phyloP scores from a whole-genome alignment of 2,329 filamentous ascomycete species.

The Boeremia lycopersici region DNA sequence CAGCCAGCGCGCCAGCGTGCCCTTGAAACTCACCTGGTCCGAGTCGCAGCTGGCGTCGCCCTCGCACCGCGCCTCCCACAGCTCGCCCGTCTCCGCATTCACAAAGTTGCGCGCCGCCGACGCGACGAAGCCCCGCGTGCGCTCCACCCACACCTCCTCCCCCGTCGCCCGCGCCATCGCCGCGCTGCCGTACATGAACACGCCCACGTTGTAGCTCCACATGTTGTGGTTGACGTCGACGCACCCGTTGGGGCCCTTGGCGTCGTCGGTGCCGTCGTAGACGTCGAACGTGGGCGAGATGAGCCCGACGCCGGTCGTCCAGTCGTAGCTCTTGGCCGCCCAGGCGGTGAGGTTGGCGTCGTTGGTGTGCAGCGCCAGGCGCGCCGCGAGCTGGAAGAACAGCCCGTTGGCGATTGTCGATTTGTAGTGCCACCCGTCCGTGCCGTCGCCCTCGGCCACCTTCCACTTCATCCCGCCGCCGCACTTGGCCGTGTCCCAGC shows the following conservation, averaged over 20 bases:
- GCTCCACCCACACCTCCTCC: conserved; percentile 27
- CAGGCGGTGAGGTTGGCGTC: conserved; percentile 61
- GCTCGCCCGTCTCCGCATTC: conserved; percentile 21
- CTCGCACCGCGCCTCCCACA: conserved; percentile 69
- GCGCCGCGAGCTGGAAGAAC: conserved; percentile 79
- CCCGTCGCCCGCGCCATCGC: conserved; percentile 31
- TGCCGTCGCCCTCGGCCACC: conserved; percentile 70
- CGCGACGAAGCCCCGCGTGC: conserved; percentile 45
- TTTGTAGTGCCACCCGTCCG: conserved; percentile 77
- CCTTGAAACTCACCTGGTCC: conserved; percentile 74
- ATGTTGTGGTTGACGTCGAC: conserved; percentile 47
- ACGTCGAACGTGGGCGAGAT: conserved; percentile 57
- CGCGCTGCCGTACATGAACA: conserved; percentile 57
- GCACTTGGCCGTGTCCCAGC: conserved; percentile 72
- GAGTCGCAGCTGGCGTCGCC: conserved; percentile 61
- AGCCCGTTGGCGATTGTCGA: conserved; percentile 78
- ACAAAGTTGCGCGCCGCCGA: conserved; percentile 33
- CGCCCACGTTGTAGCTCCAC: conserved; percentile 59
- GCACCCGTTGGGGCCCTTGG: conserved; percentile 52
- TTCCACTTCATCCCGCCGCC: conserved; percentile 74
- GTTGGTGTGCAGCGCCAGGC: conserved; percentile 69
- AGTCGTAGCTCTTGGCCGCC: conserved; percentile 68
- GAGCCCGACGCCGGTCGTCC: conserved; percentile 54
- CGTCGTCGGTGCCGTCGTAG: conserved; percentile 56
- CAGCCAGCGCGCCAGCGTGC: conserved; percentile 34